Base-by-base conservation (phyloP, 2,329 filamentous ascomycete species). In the Fusarium burgessii region DNA sequence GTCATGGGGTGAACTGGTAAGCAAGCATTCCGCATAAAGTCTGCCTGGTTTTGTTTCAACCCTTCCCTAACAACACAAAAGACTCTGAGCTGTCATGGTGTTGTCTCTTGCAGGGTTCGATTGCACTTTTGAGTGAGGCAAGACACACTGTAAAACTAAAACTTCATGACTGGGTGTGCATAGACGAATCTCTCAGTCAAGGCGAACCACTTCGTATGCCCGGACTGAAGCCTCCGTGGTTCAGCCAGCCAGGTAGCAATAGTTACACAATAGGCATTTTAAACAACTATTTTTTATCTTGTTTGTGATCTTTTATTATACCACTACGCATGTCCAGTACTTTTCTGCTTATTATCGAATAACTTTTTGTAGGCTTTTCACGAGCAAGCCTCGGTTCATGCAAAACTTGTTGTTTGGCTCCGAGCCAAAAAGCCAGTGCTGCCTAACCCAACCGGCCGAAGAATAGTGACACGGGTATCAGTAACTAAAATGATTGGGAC, bases 1-100 rank as follows among this genome's bases (percentile, higher is more conserved):
- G 52, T 29, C 18, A 57, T 15, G 23, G 23, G 38, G 36, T 45
- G 40, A 43, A 38, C 29, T 64, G 58, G 50, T 59, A 61, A 60
- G 67, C 69, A 57, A 64, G 25, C 49, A 7, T n/a, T 18, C 35
- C 18, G 29, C 41, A 47, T 42, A 35, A 43, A 57, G 36, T 56
- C 62, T 35, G 57, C 62, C 47, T 38, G 57, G 49, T 40, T 38
- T 52, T 58, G 59, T 68, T 59, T 66, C 68, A 59, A 45, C 68
- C 57, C 56, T 33, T 65, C 65, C 55, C 62, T 56, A 14, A 38
- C 43, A 54, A 57, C 46, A 33, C 41, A 25, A 38, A 56, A 41
- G 27, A 47, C 36, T 33, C 45, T 36, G 46, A 27, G 40, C 25
- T 45, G 36, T 42, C 66, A 66, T 56, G n/a, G 27, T n/a, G 20